phyloP scores from a whole-genome alignment of 306 rosid genomes.

The Trifolium fragiferum region DNA sequence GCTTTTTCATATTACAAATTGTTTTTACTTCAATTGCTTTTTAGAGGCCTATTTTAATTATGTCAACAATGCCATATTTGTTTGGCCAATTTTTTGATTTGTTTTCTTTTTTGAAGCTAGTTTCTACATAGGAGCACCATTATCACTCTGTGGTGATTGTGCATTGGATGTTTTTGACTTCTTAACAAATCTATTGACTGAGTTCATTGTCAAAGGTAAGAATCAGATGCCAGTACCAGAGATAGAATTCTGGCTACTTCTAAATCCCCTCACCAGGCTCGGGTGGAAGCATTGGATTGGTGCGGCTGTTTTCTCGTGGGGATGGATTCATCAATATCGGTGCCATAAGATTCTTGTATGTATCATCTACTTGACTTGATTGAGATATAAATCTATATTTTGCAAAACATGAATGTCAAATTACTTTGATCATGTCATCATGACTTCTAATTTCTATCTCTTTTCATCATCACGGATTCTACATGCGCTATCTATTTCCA shows the following conservation, averaged over 20 bases:
- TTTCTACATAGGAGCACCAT: constrained; percentile 84
- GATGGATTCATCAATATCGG: constrained; percentile 79
- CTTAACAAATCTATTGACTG: constrained; percentile 49
- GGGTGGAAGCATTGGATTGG: constrained; percentile 83
- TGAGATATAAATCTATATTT: constrained; percentile 34
- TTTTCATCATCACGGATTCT: constrained; percentile 23
- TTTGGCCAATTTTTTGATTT: constrained; percentile 51
- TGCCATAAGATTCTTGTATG: constrained; percentile 92
- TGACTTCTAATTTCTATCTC: constrained; percentile 20
- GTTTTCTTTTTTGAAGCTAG: constrained; percentile 59
- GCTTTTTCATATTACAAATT: neutral
- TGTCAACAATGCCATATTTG: constrained; percentile 16
- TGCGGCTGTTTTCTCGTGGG: constrained; percentile 75
- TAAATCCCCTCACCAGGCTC: constrained; percentile 65
- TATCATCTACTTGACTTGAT: constrained; percentile 37
- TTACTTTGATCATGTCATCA: constrained; percentile 6
- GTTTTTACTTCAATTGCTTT: neutral
- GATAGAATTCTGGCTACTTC: constrained; percentile 54
- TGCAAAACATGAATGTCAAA: constrained; percentile 12
- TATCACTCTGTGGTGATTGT: constrained; percentile 81
- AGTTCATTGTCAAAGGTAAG: constrained; percentile 79
- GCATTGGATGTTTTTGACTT: constrained; percentile 61
- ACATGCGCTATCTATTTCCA: constrained; percentile 23
- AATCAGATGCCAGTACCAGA: constrained; percentile 60
- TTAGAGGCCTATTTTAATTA: constrained; percentile 1